Evolutionary conservation across 768 basidiomycete genomes (phyloP).

Genomic region (Boletus vinaceobasis): DNA sequence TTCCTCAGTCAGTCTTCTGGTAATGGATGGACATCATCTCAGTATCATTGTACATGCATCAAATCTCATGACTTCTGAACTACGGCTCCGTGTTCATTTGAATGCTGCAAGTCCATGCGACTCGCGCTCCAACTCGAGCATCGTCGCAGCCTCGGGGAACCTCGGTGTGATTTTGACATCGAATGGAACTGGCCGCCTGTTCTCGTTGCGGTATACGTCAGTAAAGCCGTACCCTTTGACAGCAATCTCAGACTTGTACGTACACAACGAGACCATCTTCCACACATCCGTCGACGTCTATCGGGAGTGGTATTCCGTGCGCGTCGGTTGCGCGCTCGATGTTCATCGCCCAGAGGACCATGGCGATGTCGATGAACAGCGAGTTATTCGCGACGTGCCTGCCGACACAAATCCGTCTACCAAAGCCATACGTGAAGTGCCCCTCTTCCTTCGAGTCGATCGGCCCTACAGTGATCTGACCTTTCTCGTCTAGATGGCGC

Average conservation of each 20-base stretch:
- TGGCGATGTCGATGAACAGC: slow-evolving; percentile 34
- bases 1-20: too few species aligned
- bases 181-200: slow-evolving; percentile 6
- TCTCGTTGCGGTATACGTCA: background rate
- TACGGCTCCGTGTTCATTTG: background rate
- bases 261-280: slow-evolving; percentile 8
- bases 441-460: slow-evolving; percentile 18
- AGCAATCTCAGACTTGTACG: background rate
- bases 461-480: background rate
- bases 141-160: slow-evolving; percentile 4
- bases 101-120: slow-evolving; percentile 1
- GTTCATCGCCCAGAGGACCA: slow-evolving; percentile 26
- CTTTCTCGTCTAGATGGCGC: slow-evolving; percentile 8
- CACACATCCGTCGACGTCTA: slow-evolving; percentile 6
- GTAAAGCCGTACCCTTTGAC: background rate
- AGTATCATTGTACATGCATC: too few species aligned
- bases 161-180: background rate
- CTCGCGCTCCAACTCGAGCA: slow-evolving; percentile 7
- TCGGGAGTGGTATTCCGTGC: background rate
- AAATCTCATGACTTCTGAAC: background rate
- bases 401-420: slow-evolving; percentile 31
- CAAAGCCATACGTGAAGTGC: slow-evolving; percentile 2
- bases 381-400: slow-evolving; percentile 32
- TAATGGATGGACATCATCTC: too few species aligned
- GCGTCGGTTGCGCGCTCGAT: slow-evolving; percentile 10